Base-by-base conservation (phyloP, 78 protist genomes). In the Goniomonas avonlea region DNA sequence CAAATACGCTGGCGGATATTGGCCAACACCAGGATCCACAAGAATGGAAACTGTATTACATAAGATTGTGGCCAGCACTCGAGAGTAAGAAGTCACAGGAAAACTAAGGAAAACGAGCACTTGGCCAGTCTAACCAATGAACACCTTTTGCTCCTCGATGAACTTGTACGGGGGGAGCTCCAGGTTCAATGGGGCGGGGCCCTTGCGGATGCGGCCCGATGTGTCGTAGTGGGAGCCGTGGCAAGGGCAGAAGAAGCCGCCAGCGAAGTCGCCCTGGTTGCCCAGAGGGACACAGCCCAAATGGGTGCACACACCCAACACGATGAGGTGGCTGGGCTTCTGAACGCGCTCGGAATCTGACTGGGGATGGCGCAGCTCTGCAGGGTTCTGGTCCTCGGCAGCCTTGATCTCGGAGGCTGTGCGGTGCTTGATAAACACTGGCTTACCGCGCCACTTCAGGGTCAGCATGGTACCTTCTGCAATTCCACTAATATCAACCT, bases 141-240 rank as follows among this genome's bases (percentile, higher is more conserved):
- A 37, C 56, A 61, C n/a, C 32, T 40, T 60, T 58, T 41, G 23
- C 59, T 75, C 88, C 32, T 66, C 77, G 50, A 27, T 21, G 75
- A 80, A 86, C 29, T 25, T 0, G 84, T 90, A 79, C 48, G 73
- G 79, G 23, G 94, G 94, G 17, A 90, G 73, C 74, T 88, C 94
- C 40, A 90, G 82, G 85, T 90, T 90, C 39, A 77, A 81, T 20
- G 94, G 94, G 8, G 94, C 94, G 21, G 94, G 94, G 34, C 50
- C 77, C 85, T 82, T 77, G 41, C 98, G 87, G 84, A 94, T 94
- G 56, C 98, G 87, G 55, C 96, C 98, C 39, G 94, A 87, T 35
- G 56, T 74, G 75, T 94, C 98, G 90, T 94, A 94, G 82, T 94
- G 98, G 39, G 92, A 86, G 48, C 96, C 98, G 91, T 94, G 98